A percentile compares a stretch with the other conserved stretches of the same genome.
These are phyloP conservation scores for Ceratocystis lukuohia DNA, from an alignment of 2,329 filamentous ascomycete species.

Conservation along the genomic window DNA sequence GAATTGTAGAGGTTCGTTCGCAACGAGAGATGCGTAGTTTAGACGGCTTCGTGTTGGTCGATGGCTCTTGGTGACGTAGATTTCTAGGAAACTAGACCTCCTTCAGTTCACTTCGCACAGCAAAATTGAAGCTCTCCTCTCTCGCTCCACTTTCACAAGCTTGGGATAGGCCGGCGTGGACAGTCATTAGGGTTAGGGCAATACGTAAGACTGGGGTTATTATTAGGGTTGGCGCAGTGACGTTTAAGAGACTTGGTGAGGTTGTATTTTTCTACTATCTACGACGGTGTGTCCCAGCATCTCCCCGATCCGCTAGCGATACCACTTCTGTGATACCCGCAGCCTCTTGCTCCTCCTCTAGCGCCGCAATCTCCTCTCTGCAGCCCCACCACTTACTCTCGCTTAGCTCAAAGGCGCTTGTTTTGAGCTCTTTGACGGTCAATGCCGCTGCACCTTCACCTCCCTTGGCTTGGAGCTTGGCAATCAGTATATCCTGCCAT, in stretches of 20 bases:
- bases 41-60: background rate
- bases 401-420: slow-evolving; percentile 75
- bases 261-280: slow-evolving; percentile 18
- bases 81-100: background rate
- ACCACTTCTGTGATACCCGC: slow-evolving; percentile 92
- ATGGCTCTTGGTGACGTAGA: background rate
- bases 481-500: slow-evolving; percentile 82
- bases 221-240: too few species aligned
- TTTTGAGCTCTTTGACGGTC: slow-evolving; percentile 80
- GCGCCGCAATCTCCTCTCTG: slow-evolving; percentile 75
- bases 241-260: too few species aligned
- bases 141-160: slow-evolving; percentile 5
- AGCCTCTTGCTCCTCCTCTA: slow-evolving; percentile 94
- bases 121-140: slow-evolving; percentile 10
- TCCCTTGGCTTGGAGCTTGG: slow-evolving; percentile 55
- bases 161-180: background rate
- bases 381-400: slow-evolving; percentile 99
- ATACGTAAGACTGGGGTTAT: background rate
- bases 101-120: background rate
- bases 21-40: background rate
- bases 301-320: slow-evolving; percentile 61
- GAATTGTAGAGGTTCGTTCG: background rate
- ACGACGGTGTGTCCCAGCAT: slow-evolving; percentile 30
- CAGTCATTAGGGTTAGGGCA: background rate
- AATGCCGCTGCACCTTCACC: slow-evolving; percentile 50